Conservation (phyloP, 129 eudicot species). For the Centrapalus pauciflorus region DNA sequence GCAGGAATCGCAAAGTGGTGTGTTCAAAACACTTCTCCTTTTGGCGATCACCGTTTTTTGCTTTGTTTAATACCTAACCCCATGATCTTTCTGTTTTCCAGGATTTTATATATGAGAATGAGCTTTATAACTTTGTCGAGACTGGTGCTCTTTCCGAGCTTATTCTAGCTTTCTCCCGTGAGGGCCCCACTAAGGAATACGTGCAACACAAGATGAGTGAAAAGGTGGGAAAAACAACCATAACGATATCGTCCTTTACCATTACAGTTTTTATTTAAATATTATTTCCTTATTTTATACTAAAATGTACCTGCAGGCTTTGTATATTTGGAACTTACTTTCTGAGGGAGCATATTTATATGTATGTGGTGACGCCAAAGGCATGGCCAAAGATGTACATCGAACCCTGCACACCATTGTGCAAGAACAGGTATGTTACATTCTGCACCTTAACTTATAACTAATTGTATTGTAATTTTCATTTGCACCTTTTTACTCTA, state of each 20-base stretch:
- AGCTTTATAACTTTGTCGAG: slow-evolving; percentile 66
- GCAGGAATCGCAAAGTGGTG: slow-evolving; percentile 92
- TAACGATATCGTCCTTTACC: background rate
- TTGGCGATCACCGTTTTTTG: background rate
- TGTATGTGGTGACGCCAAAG: slow-evolving; percentile 99
- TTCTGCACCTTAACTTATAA: background rate
- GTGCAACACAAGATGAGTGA: slow-evolving; percentile 93
- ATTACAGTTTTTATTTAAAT: background rate
- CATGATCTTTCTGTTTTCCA: slow-evolving; percentile 7
- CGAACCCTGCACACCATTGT: slow-evolving; percentile 87
- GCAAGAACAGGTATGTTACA: slow-evolving; percentile 82
- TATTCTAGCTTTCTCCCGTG: slow-evolving; percentile 88
- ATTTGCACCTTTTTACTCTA: background rate
- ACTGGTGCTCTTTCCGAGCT: slow-evolving; percentile 89
- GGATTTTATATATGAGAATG: slow-evolving; percentile 88
- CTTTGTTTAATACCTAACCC: background rate
- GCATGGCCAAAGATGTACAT: slow-evolving; percentile 99
- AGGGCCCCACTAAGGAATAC: slow-evolving; percentile 89
- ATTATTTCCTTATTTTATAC: background rate
- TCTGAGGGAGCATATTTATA: slow-evolving; percentile 85
- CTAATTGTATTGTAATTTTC: too few species aligned
- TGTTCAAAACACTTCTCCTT: background rate
- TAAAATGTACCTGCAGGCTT: slow-evolving; percentile 48
- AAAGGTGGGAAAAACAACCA: slow-evolving; percentile 38
- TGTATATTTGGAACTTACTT: slow-evolving; percentile 77